Evolutionary conservation across 2,329 filamentous ascomycete species (phyloP).

Genomic region (Sporothrix sp.): DNA sequence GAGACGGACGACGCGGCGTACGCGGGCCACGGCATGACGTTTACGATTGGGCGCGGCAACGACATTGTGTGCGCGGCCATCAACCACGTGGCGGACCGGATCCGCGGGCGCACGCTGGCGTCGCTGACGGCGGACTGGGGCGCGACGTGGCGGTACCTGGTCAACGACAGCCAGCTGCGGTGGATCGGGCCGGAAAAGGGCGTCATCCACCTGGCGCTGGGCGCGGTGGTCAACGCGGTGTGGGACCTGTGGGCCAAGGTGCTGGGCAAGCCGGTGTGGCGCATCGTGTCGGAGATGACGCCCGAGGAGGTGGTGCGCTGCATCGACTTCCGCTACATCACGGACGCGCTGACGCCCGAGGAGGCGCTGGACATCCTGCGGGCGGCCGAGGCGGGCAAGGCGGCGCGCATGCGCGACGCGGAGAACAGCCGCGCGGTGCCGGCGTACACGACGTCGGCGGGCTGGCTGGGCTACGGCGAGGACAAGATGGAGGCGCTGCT

Average conservation of each 20-base stretch:
- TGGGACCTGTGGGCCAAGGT: slow-evolving; percentile 95
- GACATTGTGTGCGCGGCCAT: slow-evolving; percentile 87
- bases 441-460: slow-evolving; percentile 82
- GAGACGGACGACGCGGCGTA: slow-evolving; percentile 67
- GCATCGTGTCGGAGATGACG: slow-evolving; percentile 79
- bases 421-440: slow-evolving; percentile 67
- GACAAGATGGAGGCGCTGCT: slow-evolving; percentile 74
- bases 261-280: slow-evolving; percentile 80
- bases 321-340: slow-evolving; percentile 93
- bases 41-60: slow-evolving; percentile 83
- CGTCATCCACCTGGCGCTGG: slow-evolving; percentile 84
- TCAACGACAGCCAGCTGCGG: slow-evolving; percentile 78
- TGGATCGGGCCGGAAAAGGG: slow-evolving; percentile 95
- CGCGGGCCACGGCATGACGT: slow-evolving; percentile 73
- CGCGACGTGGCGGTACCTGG: slow-evolving; percentile 82
- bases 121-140: slow-evolving; percentile 75
- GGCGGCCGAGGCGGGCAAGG: slow-evolving; percentile 57
- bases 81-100: slow-evolving; percentile 63
- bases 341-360: slow-evolving; percentile 79
- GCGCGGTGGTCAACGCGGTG: slow-evolving; percentile 79
- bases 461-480: slow-evolving; percentile 85
- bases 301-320: slow-evolving; percentile 78
- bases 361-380: slow-evolving; percentile 67
- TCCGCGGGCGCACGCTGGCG: slow-evolving; percentile 65
- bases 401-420: slow-evolving; percentile 62